Evolutionary conservation across 75 land plant species (phyloP).

Genomic region (Isoetes taiwanensis): DNA sequence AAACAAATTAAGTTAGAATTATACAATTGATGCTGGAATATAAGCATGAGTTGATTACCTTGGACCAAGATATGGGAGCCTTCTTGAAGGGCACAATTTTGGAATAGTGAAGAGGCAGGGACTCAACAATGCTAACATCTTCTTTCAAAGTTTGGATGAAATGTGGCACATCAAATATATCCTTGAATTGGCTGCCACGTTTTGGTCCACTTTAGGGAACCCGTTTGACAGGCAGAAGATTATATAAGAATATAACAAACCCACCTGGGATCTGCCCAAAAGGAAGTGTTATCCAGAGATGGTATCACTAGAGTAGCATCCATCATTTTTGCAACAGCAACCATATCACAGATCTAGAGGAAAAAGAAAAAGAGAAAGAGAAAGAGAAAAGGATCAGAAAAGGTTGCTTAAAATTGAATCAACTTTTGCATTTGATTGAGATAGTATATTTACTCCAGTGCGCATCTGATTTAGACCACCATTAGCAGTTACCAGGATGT

Average conservation of each 20-base stretch:
- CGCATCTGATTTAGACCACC: constrained; percentile 98
- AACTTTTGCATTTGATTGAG: too few relatives aligned
- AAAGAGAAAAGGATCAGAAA: too few relatives aligned
- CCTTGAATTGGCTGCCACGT: constrained; percentile 68
- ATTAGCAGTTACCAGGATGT: constrained; percentile 76
- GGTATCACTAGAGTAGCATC: constrained; percentile 88
- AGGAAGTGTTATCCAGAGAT: constrained; percentile 68
- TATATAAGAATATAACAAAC: neutral
- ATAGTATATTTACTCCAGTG: too few relatives aligned
- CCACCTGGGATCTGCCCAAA: constrained; percentile 98
- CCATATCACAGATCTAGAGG: constrained; percentile 93
- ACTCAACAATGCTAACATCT: constrained; percentile 56
- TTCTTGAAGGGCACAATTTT: constrained; percentile 40
- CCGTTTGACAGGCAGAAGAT: neutral
- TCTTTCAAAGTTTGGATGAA: constrained; percentile 57
- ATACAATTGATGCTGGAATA: neutral
- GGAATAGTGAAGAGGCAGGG: constrained; percentile 37
- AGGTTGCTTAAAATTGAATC: too few relatives aligned
- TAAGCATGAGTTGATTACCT: constrained; percentile 47
- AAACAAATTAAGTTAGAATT: neutral
- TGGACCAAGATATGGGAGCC: constrained; percentile 92
- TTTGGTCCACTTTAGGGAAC: neutral
- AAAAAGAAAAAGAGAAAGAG: too few relatives aligned
- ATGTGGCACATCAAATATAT: constrained; percentile 74
- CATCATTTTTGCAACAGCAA: constrained; percentile 85